Base-by-base conservation (phyloP, 768 basidiomycete species). In the Amanita pseudoporphyria region DNA sequence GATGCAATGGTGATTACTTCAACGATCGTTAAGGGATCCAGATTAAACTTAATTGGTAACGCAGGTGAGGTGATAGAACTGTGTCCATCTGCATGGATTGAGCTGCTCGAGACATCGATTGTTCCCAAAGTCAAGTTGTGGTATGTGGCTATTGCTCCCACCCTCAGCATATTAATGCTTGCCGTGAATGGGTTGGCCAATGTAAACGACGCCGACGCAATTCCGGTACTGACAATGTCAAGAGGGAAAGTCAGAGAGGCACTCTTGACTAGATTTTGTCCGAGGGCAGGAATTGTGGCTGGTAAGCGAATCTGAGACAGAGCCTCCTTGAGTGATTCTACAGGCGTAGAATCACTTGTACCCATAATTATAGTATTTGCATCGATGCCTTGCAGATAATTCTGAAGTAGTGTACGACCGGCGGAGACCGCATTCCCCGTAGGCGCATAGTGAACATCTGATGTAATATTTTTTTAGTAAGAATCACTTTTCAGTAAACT, bases 131-230 rank as follows among this genome's bases (percentile, higher is more conserved):
- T 71, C 36, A 86, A 58, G 40, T 69, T 71, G 18, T 74, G 70
- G 67, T 73, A 83, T 0, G 70, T 74, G 0, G 77, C 84, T 5
- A 64, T 73, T 1, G 82, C 75, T 2, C 63, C 64, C 14, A 87
- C 62, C 39, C 67, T 60, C n/a, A 82, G 59, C 13, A 87, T 62
- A 58, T 79, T 82, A 60, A 87, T 77, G 58, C 76, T 77, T 14
- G 84, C 82, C 0, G 82, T 84, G 64, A 87, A 87, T 0, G 83
- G 83, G 57, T 87, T 84, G 16, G 69, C 65, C 24, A 87, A 67
- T 0, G 64, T 69, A 58, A 86, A 83, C 1, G 75, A 64, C 4
- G 76, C 67, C n/a, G 70, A 69, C 1, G 82, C 81, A 16, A 81
- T 60, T 10, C 79, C 80, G 1, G 78, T 84, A 54, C 71, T 64